phyloP scores from a whole-genome alignment of 495 filamentous ascomycete genomes.

The Aspergillus mulundensis region DNA sequence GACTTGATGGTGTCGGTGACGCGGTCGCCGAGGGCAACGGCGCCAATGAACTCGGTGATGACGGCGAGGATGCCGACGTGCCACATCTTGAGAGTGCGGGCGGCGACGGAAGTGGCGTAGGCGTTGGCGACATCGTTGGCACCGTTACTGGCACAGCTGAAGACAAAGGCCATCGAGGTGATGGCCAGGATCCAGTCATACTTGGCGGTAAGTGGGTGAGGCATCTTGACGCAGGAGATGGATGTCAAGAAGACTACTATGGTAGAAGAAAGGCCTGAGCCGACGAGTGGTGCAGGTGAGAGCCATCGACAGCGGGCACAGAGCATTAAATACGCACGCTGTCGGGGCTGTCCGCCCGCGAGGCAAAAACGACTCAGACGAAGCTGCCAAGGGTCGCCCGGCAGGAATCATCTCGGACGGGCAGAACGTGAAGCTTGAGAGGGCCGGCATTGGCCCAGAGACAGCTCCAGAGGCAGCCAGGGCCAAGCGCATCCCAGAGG shows the following conservation, averaged over 20 bases:
- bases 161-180: constrained; percentile 40
- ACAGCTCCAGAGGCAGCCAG: background rate
- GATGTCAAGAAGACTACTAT: background rate
- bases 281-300: background rate
- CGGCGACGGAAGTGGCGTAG: constrained; percentile 39
- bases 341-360: background rate
- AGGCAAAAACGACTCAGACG: background rate
- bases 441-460: constrained; percentile 13
- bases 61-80: constrained; percentile 33
- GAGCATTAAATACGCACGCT: constrained; percentile 7
- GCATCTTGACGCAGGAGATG: constrained; percentile 15
- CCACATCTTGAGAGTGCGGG: constrained; percentile 35
- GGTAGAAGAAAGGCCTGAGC: background rate
- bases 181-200: constrained; percentile 50
- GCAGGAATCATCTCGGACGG: background rate
- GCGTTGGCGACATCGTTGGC: constrained; percentile 47
- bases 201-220: constrained; percentile 26
- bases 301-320: background rate
- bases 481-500: constrained; percentile 1
- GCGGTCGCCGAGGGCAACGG: constrained; percentile 59
- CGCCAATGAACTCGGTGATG: constrained; percentile 52
- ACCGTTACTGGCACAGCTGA: constrained; percentile 43
- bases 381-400: constrained; percentile 3
- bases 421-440: constrained; percentile 14
- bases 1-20: constrained; percentile 65